A percentile compares a stretch with the other conserved stretches of the same genome.
phyloP scores from a whole-genome alignment of 306 rosid species.

The Bauhinia variegata region DNA sequence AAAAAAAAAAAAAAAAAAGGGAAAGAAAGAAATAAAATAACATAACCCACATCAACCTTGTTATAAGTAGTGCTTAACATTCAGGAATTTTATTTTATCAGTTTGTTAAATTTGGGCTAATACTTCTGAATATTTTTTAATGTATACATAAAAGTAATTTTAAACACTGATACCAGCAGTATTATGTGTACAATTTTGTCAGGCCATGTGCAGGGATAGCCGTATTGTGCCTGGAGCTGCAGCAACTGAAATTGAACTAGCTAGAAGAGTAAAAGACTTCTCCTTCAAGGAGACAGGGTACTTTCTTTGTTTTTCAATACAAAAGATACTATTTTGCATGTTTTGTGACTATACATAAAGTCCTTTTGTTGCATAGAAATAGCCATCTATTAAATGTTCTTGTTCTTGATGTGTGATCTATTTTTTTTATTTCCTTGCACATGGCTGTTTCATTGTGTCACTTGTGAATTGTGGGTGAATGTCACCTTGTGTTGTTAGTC shows the following conservation, averaged over 20 bases:
- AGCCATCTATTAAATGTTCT: background rate
- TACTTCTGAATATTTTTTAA: conserved; percentile 15
- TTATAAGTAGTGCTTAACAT: conserved; percentile 7
- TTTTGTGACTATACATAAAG: background rate
- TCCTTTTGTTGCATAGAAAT: background rate
- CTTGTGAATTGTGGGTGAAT: too few relatives aligned
- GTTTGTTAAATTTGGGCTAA: background rate
- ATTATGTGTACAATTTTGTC: conserved; percentile 31
- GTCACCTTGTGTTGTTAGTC: too few relatives aligned
- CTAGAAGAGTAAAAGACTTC: conserved; percentile 81
- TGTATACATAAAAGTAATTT: conserved; percentile 1
- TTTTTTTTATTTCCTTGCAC: background rate
- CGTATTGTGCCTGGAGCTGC: conserved; percentile 91
- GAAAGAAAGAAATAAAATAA: too few relatives aligned
- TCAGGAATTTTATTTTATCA: conserved; percentile 2
- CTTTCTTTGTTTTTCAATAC: background rate
- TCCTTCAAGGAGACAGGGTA: conserved; percentile 95
- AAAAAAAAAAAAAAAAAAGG: too few relatives aligned
- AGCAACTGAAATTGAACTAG: conserved; percentile 94
- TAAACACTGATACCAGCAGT: conserved; percentile 15
- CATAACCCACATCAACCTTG: background rate
- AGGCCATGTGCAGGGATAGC: conserved; percentile 98
- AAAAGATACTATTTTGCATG: background rate
- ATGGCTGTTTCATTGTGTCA: background rate
- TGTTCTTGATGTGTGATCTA: background rate